Evolutionary conservation across 2,329 filamentous ascomycete genomes (phyloP).

Genomic region (Aspergillus costaricaensis): DNA sequence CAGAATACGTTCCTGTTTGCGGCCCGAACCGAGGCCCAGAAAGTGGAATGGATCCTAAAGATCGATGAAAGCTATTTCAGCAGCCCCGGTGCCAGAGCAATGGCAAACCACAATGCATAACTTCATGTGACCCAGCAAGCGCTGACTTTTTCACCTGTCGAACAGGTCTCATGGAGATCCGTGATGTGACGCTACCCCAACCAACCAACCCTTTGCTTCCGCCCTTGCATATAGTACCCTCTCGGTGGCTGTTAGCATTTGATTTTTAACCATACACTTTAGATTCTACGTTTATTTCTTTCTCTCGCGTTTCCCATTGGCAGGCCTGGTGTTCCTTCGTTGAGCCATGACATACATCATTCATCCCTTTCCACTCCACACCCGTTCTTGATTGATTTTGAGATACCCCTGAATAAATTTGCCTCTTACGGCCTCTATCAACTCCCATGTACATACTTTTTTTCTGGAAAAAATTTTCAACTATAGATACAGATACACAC

Average conservation of each 20-base stretch:
- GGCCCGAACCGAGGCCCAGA: slow-evolving; percentile 83
- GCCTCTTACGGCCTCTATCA: slow-evolving; percentile 31
- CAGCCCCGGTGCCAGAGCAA: slow-evolving; percentile 30
- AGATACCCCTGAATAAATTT: slow-evolving; percentile 43
- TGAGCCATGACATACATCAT: slow-evolving; percentile 11
- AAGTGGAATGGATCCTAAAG: slow-evolving; percentile 94
- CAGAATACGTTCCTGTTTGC: slow-evolving; percentile 96
- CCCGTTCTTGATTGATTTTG: slow-evolving; percentile 32
- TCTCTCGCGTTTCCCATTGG: slow-evolving; percentile 12
- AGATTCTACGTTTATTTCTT: slow-evolving; percentile 8
- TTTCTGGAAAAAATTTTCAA: slow-evolving; percentile 12
- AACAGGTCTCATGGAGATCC: slow-evolving; percentile 12
- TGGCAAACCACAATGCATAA: slow-evolving; percentile 19
- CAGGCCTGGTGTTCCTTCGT: slow-evolving; percentile 25
- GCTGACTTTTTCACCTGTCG: slow-evolving; percentile 3
- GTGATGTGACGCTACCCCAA: no score
- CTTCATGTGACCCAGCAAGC: slow-evolving; percentile 9
- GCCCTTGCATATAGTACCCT: background rate
- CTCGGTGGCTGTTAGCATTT: background rate
- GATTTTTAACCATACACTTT: background rate
- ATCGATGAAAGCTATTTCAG: slow-evolving; percentile 80
- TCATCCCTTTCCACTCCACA: slow-evolving; percentile 24
- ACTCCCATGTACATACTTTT: slow-evolving; percentile 35
- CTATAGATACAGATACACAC: slow-evolving; percentile 32
- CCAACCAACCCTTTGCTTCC: no score